These are phyloP conservation scores for Camellia lanceoleosa DNA, from an alignment of 148 eudicot species.

Conservation along the genomic window DNA sequence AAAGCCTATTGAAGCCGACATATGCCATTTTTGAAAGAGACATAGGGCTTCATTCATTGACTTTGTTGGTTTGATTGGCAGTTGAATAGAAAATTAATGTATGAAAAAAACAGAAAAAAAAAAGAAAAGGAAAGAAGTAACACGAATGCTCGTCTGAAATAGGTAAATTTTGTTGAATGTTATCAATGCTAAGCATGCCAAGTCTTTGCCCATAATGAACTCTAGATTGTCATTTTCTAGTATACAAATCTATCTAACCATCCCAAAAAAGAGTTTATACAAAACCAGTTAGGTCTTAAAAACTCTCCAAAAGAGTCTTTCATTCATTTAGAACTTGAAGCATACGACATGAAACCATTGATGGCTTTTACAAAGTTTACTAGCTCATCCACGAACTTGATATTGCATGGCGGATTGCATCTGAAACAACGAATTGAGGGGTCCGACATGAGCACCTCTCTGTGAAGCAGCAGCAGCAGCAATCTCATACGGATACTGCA, in stretches of 20 bases:
- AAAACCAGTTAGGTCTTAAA: no score
- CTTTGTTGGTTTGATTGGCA: neutral
- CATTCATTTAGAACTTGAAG: neutral
- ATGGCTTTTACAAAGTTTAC: neutral
- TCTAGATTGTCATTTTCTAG: no score
- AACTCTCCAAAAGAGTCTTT: neutral
- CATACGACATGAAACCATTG: neutral
- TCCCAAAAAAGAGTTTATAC: neutral
- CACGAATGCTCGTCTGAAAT: no score
- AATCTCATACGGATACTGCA: slow-evolving; percentile 9
- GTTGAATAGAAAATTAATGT: no score
- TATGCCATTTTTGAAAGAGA: neutral
- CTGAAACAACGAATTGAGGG: slow-evolving; percentile 20
- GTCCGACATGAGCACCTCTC: slow-evolving; percentile 16
- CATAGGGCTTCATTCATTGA: neutral
- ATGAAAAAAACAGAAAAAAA: no score
- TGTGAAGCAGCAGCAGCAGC: neutral
- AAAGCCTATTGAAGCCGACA: no score
- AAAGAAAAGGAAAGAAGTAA: no score
- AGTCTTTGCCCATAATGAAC: neutral
- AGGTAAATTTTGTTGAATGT: no score
- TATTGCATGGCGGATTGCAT: slow-evolving; percentile 25
- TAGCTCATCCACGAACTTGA: slow-evolving; percentile 15
- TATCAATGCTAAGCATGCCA: neutral
- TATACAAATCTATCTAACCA: neutral